Evolutionary conservation across 2,329 filamentous ascomycete genomes (phyloP).

Genomic region (Sporothrix mexicana): DNA sequence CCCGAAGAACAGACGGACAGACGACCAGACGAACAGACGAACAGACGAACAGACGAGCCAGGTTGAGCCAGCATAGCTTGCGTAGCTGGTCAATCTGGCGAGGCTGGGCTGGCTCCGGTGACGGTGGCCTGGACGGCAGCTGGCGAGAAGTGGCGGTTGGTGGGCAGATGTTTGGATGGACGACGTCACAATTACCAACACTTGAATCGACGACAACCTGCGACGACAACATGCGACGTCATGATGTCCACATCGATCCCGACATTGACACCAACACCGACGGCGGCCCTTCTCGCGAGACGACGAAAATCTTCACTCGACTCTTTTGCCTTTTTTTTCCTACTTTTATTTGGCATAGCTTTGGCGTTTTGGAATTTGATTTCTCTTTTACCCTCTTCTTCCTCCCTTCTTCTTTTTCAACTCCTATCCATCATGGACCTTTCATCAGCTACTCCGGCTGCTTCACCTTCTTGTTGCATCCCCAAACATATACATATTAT

Average conservation of each 20-base stretch:
- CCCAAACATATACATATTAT: conserved; percentile 4
- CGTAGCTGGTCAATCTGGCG: no score
- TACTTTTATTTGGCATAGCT: conserved; percentile 52
- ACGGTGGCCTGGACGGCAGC: background rate
- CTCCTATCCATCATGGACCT: background rate
- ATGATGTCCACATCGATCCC: no score
- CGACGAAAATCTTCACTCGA: conserved; percentile 60
- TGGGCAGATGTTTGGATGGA: no score
- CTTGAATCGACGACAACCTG: no score
- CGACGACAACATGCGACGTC: no score
- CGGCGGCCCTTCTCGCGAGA: conserved; percentile 13
- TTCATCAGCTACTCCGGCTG: background rate
- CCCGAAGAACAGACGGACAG: background rate
- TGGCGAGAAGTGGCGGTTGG: no score
- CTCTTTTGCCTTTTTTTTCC: conserved; percentile 40
- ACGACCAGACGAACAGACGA: background rate
- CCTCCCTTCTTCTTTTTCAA: background rate
- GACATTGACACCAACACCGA: conserved; percentile 12
- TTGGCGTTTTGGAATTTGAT: conserved; percentile 49
- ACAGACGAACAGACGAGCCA: no score
- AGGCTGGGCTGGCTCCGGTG: no score
- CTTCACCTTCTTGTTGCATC: background rate
- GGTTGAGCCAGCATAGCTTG: no score
- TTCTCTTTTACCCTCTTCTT: conserved; percentile 6
- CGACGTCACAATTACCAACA: no score